These are phyloP conservation scores for Fusarium subglutinans DNA, from an alignment of 2,329 filamentous ascomycete species.

Conservation along the genomic window DNA sequence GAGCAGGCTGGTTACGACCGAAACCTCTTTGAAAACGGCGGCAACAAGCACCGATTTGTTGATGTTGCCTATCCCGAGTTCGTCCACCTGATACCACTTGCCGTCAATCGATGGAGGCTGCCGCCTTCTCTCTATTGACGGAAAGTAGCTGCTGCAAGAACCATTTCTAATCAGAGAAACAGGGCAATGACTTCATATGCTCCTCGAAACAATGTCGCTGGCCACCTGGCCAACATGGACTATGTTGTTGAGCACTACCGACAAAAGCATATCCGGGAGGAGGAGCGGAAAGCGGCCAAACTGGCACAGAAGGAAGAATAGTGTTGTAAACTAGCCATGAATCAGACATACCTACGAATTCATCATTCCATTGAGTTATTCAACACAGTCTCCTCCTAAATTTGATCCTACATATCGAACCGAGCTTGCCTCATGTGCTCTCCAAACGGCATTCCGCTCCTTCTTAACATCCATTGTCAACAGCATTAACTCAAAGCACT, in stretches of 20 bases:
- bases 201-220: constrained; percentile 63
- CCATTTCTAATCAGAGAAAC: constrained; percentile 33
- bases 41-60: constrained; percentile 55
- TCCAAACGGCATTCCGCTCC: neutral
- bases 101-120: neutral
- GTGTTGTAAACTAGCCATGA: constrained; percentile 42
- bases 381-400: neutral
- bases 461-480: neutral
- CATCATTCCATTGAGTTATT: constrained; percentile 28
- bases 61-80: constrained; percentile 69
- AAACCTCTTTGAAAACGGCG: constrained; percentile 61
- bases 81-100: constrained; percentile 43
- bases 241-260: constrained; percentile 67
- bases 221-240: constrained; percentile 63
- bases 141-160: neutral
- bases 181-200: constrained; percentile 61
- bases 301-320: constrained; percentile 53
- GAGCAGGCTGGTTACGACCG: constrained; percentile 68
- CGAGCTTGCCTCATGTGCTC: neutral
- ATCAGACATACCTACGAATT: constrained; percentile 40
- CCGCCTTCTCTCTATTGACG: neutral
- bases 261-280: constrained; percentile 62
- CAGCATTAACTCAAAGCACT: neutral
- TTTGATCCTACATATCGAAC: neutral
- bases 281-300: constrained; percentile 64